Conservation (phyloP, 768 basidiomycete genomes). For the Lactifluus subvellereus region DNA sequence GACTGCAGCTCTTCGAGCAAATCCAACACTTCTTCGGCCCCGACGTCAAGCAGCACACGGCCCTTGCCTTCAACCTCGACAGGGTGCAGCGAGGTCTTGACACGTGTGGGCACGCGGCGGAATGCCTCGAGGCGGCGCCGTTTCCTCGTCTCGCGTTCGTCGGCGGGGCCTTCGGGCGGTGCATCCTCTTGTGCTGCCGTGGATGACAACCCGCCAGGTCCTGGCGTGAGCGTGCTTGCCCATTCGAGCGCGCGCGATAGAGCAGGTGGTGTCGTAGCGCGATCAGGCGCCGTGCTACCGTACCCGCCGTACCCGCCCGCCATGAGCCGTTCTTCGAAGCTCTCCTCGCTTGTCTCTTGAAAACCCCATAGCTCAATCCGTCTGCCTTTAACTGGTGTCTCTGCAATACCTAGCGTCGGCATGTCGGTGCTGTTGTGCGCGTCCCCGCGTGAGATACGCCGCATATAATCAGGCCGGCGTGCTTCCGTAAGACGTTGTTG, state of each 20-base stretch:
- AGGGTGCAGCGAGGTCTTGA: slow-evolving; percentile 45
- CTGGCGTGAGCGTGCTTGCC: slow-evolving; percentile 40
- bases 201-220: slow-evolving; percentile 34
- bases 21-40: slow-evolving; percentile 38
- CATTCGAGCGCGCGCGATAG: slow-evolving; percentile 52
- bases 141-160: slow-evolving; percentile 61
- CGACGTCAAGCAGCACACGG: slow-evolving; percentile 59
- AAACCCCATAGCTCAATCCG: slow-evolving; percentile 57
- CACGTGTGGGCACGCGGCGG: slow-evolving; percentile 29
- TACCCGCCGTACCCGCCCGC: slow-evolving; percentile 77
- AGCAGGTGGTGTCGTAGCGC: slow-evolving; percentile 25
- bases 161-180: slow-evolving; percentile 21
- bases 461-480: slow-evolving; percentile 67
- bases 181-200: slow-evolving; percentile 28
- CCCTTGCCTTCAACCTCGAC: slow-evolving; percentile 65
- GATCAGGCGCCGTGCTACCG: slow-evolving; percentile 32
- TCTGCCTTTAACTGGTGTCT: slow-evolving; percentile 67
- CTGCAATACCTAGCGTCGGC: slow-evolving; percentile 51
- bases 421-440: slow-evolving; percentile 36
- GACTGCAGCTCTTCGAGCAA: slow-evolving; percentile 21
- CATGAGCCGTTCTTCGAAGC: slow-evolving; percentile 80
- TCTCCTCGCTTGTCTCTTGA: slow-evolving; percentile 47
- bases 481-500: slow-evolving; percentile 52
- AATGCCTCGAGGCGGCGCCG: slow-evolving; percentile 67
- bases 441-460: slow-evolving; percentile 35